Evolutionary conservation across 2,329 filamentous ascomycete species (phyloP), one percentile per base, ranked within the genome.

Genomic region (Fusarium musae): DNA sequence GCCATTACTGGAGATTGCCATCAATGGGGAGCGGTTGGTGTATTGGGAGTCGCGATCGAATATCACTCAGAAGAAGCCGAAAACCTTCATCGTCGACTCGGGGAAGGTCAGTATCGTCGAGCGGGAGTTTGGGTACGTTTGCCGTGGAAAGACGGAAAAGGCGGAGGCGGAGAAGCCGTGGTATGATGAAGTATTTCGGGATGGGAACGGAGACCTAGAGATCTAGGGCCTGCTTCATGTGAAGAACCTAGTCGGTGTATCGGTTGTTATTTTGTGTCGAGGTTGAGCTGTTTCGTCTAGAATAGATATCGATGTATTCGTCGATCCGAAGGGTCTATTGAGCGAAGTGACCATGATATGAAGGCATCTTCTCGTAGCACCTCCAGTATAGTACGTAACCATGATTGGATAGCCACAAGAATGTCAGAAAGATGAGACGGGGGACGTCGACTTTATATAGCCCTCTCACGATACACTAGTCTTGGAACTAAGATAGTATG

Each of bases 161-260:
- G 50, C 12, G 1, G 62, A 58, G 9, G 58, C 30, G 1, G 39
- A 56, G 7, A 49, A 56, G 9, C 46, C 58, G n/a, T 73, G 66
- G 63, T 74, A 53, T 17, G 43, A 70, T 19, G 71, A 72, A 1
- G 54, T 75, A 3, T 76, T 75, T 34, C 60, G 73, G 6, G 73
- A 74, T 43, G 62, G 69, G 1, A 23, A 56, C 17, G 73, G 74
- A 4, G 44, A 44, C 0, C n/a, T 63, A 11, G 15, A 54, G 26
- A 46, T 16, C 0, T 43, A 12, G 47, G 11, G 3, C 2, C 8
- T 32, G 26, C 2, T 15, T 9, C 15, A 9, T 2, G 23, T 5
- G 2, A 5, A 19, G 17, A 5, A 19, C 16, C 0, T 9, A 5
- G 12, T 26, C 9, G 36, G 7, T 10, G 8, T 34, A 9, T 28